These are phyloP conservation scores for Candida andamanensis DNA, from an alignment of 805 yeast species.

Conservation along the genomic window DNA sequence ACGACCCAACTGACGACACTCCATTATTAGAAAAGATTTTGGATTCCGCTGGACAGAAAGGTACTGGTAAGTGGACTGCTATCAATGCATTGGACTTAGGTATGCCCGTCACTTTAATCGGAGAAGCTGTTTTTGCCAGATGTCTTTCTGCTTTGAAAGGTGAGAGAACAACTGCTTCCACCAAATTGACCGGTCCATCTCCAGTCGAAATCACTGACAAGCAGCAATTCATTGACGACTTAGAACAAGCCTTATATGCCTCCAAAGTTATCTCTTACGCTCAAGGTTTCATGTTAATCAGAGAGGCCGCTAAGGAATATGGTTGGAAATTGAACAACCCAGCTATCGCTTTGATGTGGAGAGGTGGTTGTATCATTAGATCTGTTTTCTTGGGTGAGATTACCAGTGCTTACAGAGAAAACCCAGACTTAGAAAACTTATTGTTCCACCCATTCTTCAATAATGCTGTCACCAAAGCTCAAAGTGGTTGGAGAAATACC, in stretches of 20 bases:
- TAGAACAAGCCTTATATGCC: slow-evolving; percentile 97
- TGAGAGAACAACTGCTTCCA: slow-evolving; percentile 87
- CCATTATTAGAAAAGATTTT: slow-evolving; percentile 95
- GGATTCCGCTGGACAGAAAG: slow-evolving; percentile 98
- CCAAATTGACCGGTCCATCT: slow-evolving; percentile 72
- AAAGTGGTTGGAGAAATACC: slow-evolving; percentile 90
- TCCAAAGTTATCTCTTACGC: slow-evolving; percentile 98
- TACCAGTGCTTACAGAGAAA: slow-evolving; percentile 90
- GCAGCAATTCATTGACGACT: slow-evolving; percentile 79
- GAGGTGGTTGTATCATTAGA: slow-evolving; percentile 99
- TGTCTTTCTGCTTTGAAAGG: slow-evolving; percentile 87
- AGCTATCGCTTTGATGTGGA: slow-evolving; percentile 98
- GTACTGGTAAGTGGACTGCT: slow-evolving; percentile 99
- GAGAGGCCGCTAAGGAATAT: slow-evolving; percentile 96
- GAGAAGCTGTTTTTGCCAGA: slow-evolving; percentile 98
- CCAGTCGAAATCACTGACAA: slow-evolving; percentile 59
- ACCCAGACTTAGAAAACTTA: slow-evolving; percentile 92
- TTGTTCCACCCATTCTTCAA: slow-evolving; percentile 93
- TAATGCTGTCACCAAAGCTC: slow-evolving; percentile 88
- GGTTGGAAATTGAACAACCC: slow-evolving; percentile 97
- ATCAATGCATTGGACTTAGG: slow-evolving; percentile 96
- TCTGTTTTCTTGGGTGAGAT: slow-evolving; percentile 97
- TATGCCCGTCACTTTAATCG: slow-evolving; percentile 96
- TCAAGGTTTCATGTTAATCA: slow-evolving; percentile 98
- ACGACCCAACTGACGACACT: slow-evolving; percentile 80